These are phyloP conservation scores for Magnusiomyces magnusii DNA, from an alignment of 1,139 yeast species.

Conservation along the genomic window DNA sequence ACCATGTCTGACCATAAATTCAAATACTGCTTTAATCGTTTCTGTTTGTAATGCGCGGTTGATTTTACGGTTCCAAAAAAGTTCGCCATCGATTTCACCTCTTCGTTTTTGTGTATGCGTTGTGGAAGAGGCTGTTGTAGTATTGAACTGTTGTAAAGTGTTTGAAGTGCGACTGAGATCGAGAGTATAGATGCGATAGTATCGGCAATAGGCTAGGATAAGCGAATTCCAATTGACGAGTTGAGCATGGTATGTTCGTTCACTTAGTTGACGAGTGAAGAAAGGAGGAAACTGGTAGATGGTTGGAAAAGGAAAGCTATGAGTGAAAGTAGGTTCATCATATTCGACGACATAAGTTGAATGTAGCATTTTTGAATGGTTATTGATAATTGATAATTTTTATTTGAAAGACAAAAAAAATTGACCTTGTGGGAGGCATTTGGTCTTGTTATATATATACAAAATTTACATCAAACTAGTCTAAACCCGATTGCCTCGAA, in stretches of 20 bases:
- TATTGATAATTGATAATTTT: too few species aligned
- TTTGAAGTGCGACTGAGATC: slow-evolving; percentile 26
- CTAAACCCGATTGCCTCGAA: not conserved
- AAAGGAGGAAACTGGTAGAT: slow-evolving; percentile 88
- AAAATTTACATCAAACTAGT: not conserved
- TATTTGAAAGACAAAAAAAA: not conserved
- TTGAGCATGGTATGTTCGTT: slow-evolving; percentile 70
- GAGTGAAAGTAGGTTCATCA: not conserved
- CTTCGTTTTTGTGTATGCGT: not conserved
- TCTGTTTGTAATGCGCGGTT: slow-evolving; percentile 49
- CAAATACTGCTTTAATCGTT: slow-evolving; percentile 49
- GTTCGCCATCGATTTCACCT: slow-evolving; percentile 18
- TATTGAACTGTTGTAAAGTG: not conserved
- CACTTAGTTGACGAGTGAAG: slow-evolving; percentile 82
- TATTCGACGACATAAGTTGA: not conserved
- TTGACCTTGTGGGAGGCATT: not conserved
- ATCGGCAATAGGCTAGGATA: slow-evolving; percentile 52
- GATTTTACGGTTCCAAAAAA: slow-evolving; percentile 46
- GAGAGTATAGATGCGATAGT: slow-evolving; percentile 46
- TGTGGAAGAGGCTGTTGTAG: not conserved
- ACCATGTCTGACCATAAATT: slow-evolving; percentile 47
- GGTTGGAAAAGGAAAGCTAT: slow-evolving; percentile 44
- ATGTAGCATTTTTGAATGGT: not conserved
- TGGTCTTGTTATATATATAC: not conserved
- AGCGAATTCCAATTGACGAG: slow-evolving; percentile 49